A percentile compares a stretch with the other conserved stretches of the same genome.
Evolutionary conservation across 1,284 basidiomycete species (phyloP).

Genomic region (Moesziomyces antarcticus): DNA sequence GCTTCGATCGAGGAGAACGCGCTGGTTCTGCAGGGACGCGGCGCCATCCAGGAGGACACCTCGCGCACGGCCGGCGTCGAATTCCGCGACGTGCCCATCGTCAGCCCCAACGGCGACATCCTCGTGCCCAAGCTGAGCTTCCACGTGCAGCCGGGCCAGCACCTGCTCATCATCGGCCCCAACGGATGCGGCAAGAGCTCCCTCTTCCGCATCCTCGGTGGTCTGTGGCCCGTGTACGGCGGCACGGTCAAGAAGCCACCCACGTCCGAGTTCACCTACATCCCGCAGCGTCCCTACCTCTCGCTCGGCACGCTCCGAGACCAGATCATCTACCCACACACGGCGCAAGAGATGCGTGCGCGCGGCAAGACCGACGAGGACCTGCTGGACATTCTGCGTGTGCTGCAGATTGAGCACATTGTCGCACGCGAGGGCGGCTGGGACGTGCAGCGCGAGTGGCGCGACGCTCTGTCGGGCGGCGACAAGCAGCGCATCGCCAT

Average conservation of each 20-base stretch:
- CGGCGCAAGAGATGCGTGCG: constrained; percentile 71
- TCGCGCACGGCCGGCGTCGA: constrained; percentile 75
- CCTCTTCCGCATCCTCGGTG: constrained; percentile 94
- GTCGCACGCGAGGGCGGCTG: constrained; percentile 97
- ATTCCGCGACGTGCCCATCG: constrained; percentile 92
- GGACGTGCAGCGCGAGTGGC: constrained; percentile 89
- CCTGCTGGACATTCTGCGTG: constrained; percentile 77
- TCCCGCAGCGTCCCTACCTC: constrained; percentile 94
- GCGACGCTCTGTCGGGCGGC: constrained; percentile 86
- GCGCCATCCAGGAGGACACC: constrained; percentile 72
- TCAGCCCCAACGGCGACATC: constrained; percentile 94
- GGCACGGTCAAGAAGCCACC: constrained; percentile 93
- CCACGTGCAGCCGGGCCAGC: constrained; percentile 86
- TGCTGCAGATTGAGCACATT: constrained; percentile 87
- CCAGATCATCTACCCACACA: constrained; percentile 85
- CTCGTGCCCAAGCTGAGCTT: constrained; percentile 83
- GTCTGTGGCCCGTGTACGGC: constrained; percentile 96
- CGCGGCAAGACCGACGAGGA: constrained; percentile 74
- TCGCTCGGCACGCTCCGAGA: constrained; percentile 92
- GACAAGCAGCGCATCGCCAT: constrained; percentile 86
- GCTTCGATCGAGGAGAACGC: constrained; percentile 79
- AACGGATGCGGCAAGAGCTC: constrained; percentile 75
- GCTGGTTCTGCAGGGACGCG: constrained; percentile 81
- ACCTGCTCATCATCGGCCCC: constrained; percentile 70
- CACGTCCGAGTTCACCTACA: constrained; percentile 88